A percentile compares a stretch with the other conserved stretches of the same genome.
These are phyloP conservation scores for Ricinus communis DNA, from an alignment of 345 rosid species.

Conservation along the genomic window DNA sequence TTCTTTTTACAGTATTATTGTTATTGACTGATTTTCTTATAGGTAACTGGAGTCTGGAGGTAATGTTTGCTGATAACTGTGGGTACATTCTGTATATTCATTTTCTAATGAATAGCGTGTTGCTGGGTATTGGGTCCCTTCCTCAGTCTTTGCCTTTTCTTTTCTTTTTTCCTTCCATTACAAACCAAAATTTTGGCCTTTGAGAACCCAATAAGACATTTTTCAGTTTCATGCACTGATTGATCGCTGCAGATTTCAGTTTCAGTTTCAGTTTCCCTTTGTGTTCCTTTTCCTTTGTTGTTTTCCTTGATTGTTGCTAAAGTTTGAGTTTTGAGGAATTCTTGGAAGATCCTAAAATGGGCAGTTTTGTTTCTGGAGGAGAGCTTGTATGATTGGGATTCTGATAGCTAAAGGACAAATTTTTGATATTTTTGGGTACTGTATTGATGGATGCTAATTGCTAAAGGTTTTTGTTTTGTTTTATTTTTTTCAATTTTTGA, in stretches of 20 bases:
- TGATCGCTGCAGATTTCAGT: not conserved
- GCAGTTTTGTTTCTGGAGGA: slow-evolving; percentile 15
- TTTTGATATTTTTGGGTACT: slow-evolving; percentile 16
- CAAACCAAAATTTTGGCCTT: slow-evolving; percentile 20
- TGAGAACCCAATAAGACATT: slow-evolving; percentile 17
- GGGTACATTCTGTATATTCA: slow-evolving; percentile 19
- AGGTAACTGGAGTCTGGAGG: slow-evolving; percentile 11
- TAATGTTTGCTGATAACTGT: slow-evolving; percentile 22
- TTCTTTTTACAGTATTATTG: slow-evolving; percentile 20
- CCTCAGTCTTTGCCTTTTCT: slow-evolving; percentile 12
- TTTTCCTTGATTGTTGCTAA: slow-evolving; percentile 24
- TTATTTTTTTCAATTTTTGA: too few relatives aligned
- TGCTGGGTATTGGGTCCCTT: slow-evolving; percentile 26
- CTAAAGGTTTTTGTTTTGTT: slow-evolving; percentile 16
- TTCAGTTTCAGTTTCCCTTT: slow-evolving; percentile 23
- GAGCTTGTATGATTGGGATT: slow-evolving; percentile 30
- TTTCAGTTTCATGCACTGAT: slow-evolving; percentile 2
- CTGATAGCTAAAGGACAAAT: slow-evolving; percentile 31
- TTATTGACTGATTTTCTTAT: slow-evolving; percentile 17
- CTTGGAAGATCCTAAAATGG: slow-evolving; percentile 29
- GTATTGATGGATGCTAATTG: not conserved
- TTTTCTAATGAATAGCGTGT: slow-evolving; percentile 23
- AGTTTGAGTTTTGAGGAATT: slow-evolving; percentile 24
- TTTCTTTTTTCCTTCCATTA: slow-evolving; percentile 15
- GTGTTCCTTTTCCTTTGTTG: slow-evolving; percentile 17